Base-by-base conservation (phyloP, 495 filamentous ascomycete genomes). In the Chlorociboria aeruginascens region DNA sequence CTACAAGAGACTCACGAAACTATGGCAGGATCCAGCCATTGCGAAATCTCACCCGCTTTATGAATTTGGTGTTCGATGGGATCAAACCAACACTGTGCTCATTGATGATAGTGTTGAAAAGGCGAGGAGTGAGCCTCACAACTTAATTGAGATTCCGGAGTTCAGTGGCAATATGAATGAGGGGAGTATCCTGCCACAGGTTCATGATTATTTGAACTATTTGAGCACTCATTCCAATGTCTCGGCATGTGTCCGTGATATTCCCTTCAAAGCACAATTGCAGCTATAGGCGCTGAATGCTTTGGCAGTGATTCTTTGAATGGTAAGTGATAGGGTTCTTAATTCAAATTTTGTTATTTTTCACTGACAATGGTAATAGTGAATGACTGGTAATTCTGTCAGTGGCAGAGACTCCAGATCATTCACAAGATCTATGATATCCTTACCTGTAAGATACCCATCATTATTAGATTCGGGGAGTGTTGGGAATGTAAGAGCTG, bases 71-170 rank as follows among this genome's bases (percentile, higher is more conserved):
- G 59, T 45, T 29, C 52, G 53, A 28, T 98, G 87, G 85, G 67
- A 73, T 51, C 90, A 95, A 63, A 69, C 65, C n/a, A 90, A 96
- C 61, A 97, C 92, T 0, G 66, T 98, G 30, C 68, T 98, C 10
- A 79, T 97, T 17, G 92, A 98, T 52, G 93, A 97, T 62, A 82
- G 77, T 41, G 59, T 58, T 9, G 65, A 83, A 50, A 98, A 97
- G 68, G 92, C 82, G 2, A 69, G 71, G 43, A 79, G 74, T 48
- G 83, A 98, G 60, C 93, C 93, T 0, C 78, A 73, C 65, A 98
- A 97, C 49, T 74, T 87, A 16, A 62, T 97, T 9, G 68, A 81
- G 50, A 69, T 97, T 32, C 81, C 86, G 0, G 88, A 92, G 58
- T 95, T 90, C 59, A 60, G 54, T 0, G 75, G 74, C 1, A 32